Percentiles rank a stretch among this genome's conserved stretches.
Evolutionary conservation across 148 eudicot genomes (phyloP).

Genomic region (Cornus suecica): DNA sequence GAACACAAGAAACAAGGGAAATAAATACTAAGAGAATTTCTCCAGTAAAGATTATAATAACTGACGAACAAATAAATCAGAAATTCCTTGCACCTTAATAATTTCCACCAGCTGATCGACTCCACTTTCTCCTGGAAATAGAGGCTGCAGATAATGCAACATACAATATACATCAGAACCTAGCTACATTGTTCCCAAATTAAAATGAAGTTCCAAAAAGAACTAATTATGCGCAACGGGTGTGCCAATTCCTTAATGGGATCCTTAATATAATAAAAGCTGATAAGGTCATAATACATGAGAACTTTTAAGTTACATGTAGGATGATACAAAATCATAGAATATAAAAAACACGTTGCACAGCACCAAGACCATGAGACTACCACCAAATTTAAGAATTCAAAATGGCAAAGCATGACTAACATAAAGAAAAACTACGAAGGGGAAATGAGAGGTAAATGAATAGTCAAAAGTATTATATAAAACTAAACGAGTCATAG

Average conservation of each 20-base stretch:
- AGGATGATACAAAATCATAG: too few relatives aligned
- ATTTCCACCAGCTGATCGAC: constrained; percentile 85
- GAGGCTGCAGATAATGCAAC: constrained; percentile 52
- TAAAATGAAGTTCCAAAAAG: background rate
- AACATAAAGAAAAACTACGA: too few relatives aligned
- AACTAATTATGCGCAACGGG: background rate
- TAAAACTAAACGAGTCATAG: too few relatives aligned
- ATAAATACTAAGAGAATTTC: background rate
- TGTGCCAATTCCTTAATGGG: background rate
- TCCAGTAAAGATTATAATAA: background rate
- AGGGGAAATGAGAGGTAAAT: too few relatives aligned
- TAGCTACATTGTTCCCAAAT: background rate
- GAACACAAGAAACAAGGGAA: background rate
- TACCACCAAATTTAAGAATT: background rate
- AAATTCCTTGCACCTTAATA: constrained; percentile 45
- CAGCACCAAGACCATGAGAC: background rate
- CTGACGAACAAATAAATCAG: background rate
- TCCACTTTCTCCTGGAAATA: constrained; percentile 88
- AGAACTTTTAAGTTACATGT: background rate
- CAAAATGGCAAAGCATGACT: background rate
- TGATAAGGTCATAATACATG: background rate
- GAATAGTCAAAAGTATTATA: too few relatives aligned
- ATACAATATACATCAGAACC: constrained; percentile 18
- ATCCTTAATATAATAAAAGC: background rate
- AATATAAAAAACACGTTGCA: too few relatives aligned